phyloP scores from a whole-genome alignment of 345 rosid genomes.

The Citrus australasica region DNA sequence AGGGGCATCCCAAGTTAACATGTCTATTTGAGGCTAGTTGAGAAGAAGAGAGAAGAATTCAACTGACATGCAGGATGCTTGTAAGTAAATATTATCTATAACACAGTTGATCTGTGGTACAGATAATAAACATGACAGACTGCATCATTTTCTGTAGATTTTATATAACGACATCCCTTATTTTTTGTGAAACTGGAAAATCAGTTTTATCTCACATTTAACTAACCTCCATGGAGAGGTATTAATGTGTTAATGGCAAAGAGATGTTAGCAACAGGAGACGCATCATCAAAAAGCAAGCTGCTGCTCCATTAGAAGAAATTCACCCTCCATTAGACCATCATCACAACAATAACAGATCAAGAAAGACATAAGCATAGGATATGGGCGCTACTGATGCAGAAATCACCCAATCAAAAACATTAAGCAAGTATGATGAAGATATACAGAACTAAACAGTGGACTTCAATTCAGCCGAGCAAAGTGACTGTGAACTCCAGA shows the following conservation, averaged over 20 bases:
- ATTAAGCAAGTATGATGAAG: not conserved
- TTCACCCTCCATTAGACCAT: not conserved
- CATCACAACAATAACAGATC: not conserved
- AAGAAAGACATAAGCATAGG: not conserved
- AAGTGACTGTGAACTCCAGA: not conserved
- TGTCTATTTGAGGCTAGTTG: too few species aligned
- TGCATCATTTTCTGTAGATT: too few species aligned
- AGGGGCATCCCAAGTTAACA: constrained; percentile 23
- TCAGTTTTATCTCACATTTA: not conserved
- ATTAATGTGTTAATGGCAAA: not conserved
- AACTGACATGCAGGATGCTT: not conserved
- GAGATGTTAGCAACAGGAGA: not conserved
- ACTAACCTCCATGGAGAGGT: not conserved
- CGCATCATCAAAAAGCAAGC: not conserved
- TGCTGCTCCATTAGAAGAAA: not conserved
- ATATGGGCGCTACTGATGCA: not conserved
- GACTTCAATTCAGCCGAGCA: not conserved
- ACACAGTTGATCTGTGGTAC: not conserved
- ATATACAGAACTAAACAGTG: not conserved
- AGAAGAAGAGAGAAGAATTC: not conserved
- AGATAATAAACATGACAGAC: not conserved
- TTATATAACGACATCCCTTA: not conserved
- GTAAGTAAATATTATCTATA: not conserved
- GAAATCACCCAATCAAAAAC: not conserved
- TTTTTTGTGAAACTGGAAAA: not conserved